Evolutionary conservation across 208 protist genomes (phyloP).

Genomic region (Leishmania lainsoni): DNA sequence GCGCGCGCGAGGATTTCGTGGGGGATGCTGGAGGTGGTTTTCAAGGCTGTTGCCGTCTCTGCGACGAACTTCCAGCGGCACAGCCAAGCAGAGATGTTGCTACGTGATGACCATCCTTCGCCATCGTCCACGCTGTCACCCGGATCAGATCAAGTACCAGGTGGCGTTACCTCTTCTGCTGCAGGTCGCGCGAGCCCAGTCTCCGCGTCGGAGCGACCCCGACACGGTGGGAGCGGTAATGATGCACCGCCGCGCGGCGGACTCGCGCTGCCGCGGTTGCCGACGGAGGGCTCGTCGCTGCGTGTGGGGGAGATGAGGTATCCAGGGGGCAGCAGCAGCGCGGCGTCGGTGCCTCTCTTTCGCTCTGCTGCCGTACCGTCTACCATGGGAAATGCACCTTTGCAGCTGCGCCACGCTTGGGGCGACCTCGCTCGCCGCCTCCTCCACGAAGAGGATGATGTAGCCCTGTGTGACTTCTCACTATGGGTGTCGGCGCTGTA

Average conservation of each 20-base stretch:
- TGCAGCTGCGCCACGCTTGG: slow-evolving; percentile 22
- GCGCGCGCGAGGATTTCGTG: slow-evolving; percentile 23
- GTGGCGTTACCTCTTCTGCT: background rate
- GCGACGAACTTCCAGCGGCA: slow-evolving; percentile 30
- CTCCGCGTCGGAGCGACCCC: background rate
- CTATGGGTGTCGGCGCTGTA: slow-evolving; percentile 51
- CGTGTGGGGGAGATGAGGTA: slow-evolving; percentile 13
- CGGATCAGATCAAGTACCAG: background rate
- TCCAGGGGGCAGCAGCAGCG: background rate
- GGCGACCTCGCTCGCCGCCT: slow-evolving; percentile 7
- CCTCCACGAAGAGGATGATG: slow-evolving; percentile 14
- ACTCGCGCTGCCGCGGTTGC: slow-evolving; percentile 1
- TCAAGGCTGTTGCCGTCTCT: slow-evolving; percentile 38
- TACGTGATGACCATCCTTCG: background rate
- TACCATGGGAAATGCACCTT: background rate
- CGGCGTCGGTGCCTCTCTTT: slow-evolving; percentile 2
- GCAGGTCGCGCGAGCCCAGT: background rate
- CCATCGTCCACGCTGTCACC: background rate
- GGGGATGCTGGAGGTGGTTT: slow-evolving; percentile 32
- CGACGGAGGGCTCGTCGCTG: slow-evolving; percentile 1
- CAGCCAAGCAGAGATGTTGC: slow-evolving; percentile 26
- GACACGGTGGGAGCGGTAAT: background rate
- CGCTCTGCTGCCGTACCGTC: slow-evolving; percentile 5
- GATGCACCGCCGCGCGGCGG: slow-evolving; percentile 1
- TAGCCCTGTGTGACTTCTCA: slow-evolving; percentile 2